Conservation (phyloP, 2,329 filamentous ascomycete genomes). For the Fusarium sp. region DNA sequence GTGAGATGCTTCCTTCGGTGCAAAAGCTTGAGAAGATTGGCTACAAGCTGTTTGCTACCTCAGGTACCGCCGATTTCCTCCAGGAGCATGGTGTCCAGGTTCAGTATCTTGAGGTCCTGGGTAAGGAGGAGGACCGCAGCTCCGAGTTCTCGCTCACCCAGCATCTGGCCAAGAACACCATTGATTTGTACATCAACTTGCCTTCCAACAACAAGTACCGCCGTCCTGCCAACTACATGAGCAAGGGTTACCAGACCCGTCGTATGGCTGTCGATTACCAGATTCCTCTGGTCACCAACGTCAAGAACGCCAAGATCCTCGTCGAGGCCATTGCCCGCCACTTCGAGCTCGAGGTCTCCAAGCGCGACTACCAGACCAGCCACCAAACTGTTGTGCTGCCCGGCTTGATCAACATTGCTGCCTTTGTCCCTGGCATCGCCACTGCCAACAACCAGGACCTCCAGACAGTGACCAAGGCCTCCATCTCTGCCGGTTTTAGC, state of each 20-base stretch:
- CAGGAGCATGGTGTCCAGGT: slow-evolving; percentile 91
- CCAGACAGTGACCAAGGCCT: slow-evolving; percentile 74
- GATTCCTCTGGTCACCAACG: slow-evolving; percentile 95
- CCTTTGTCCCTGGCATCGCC: slow-evolving; percentile 79
- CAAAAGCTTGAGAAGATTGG: slow-evolving; percentile 88
- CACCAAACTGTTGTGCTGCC: slow-evolving; percentile 78
- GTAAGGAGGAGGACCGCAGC: slow-evolving; percentile 83
- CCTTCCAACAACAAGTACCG: slow-evolving; percentile 99
- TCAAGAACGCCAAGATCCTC: slow-evolving; percentile 98
- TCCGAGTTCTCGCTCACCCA: slow-evolving; percentile 97
- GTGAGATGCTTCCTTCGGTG: slow-evolving; percentile 94
- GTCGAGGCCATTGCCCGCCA: slow-evolving; percentile 93
- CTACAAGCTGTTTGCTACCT: slow-evolving; percentile 95
- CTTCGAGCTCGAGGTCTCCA: slow-evolving; percentile 83
- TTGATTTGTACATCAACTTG: slow-evolving; percentile 98
- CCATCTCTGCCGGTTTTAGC: slow-evolving; percentile 77
- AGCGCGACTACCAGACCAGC: slow-evolving; percentile 91
- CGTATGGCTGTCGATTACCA: slow-evolving; percentile 98
- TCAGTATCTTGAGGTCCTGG: slow-evolving; percentile 91
- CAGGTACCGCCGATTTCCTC: slow-evolving; percentile 95
- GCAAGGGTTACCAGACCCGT: slow-evolving; percentile 93
- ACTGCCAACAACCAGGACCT: slow-evolving; percentile 72
- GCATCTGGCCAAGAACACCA: slow-evolving; percentile 96
- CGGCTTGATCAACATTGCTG: slow-evolving; percentile 80
- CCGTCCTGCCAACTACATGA: slow-evolving; percentile 97